Evolutionary conservation across 2,329 filamentous ascomycete species (phyloP).

Genomic region (Paecilomyces sp.): DNA sequence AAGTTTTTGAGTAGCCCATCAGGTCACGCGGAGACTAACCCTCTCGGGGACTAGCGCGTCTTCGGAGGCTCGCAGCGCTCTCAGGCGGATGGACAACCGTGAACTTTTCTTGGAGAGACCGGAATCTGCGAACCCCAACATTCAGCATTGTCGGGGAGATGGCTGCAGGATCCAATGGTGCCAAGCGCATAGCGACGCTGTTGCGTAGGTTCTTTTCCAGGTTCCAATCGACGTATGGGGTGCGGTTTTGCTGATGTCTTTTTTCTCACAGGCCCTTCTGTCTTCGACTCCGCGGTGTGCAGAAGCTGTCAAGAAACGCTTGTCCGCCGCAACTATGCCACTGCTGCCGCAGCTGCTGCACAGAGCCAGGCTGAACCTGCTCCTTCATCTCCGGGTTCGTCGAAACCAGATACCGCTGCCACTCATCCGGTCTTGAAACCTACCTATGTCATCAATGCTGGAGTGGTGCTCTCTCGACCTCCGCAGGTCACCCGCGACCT

Average conservation of each 20-base stretch:
- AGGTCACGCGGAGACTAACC: conserved; percentile 1
- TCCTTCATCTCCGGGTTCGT: conserved; percentile 34
- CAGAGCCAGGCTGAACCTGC: conserved; percentile 18
- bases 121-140: conserved; percentile 11
- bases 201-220: conserved; percentile 24
- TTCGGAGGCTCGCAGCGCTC: not conserved
- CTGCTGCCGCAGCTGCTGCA: conserved; percentile 33
- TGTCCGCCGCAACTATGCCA: conserved; percentile 32
- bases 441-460: conserved; percentile 48
- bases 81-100: conserved; percentile 16
- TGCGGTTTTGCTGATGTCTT: conserved; percentile 9
- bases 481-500: conserved; percentile 79
- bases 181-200: conserved; percentile 31
- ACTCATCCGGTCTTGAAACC: conserved; percentile 25
- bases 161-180: conserved; percentile 35
- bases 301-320: conserved; percentile 37
- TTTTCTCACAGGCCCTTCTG: conserved; percentile 23
- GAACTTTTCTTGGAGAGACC: conserved; percentile 28
- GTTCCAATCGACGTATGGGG: not conserved
- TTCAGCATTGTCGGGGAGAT: conserved; percentile 18
- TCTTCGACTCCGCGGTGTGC: conserved; percentile 33
- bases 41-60: not conserved
- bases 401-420: conserved; percentile 9
- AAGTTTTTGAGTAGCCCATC: conserved; percentile 19
- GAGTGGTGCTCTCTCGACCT: conserved; percentile 79